A percentile compares a stretch with the other conserved stretches of the same genome.
Evolutionary conservation across 768 basidiomycete species (phyloP).

Genomic region (Leccinum broughii): DNA sequence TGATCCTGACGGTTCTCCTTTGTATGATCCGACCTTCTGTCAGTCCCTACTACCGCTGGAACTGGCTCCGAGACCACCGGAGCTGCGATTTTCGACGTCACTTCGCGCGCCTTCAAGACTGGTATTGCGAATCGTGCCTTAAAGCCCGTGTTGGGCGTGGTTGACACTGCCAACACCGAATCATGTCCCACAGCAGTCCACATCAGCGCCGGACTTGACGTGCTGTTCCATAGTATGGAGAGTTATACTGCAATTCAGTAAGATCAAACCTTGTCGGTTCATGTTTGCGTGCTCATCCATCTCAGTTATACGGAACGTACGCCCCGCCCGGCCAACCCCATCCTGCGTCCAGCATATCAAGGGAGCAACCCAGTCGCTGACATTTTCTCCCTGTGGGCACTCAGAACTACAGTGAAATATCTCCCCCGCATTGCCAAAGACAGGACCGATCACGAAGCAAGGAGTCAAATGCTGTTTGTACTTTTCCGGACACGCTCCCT

Average conservation of each 20-base stretch:
- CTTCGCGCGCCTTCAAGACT: slow-evolving; percentile 92
- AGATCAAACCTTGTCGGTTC: slow-evolving; percentile 25
- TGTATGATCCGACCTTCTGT: slow-evolving; percentile 1
- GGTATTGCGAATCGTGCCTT: slow-evolving; percentile 92
- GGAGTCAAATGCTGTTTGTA: slow-evolving; percentile 85
- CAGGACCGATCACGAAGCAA: slow-evolving; percentile 75
- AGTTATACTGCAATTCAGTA: slow-evolving; percentile 93
- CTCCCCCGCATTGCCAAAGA: slow-evolving; percentile 86
- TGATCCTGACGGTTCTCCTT: not conserved
- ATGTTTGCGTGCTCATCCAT: slow-evolving; percentile 6
- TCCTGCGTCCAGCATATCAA: slow-evolving; percentile 89
- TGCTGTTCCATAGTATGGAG: slow-evolving; percentile 94
- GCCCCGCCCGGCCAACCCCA: slow-evolving; percentile 88
- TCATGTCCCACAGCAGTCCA: slow-evolving; percentile 90
- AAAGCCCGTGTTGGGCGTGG: slow-evolving; percentile 85
- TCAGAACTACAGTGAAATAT: slow-evolving; percentile 84
- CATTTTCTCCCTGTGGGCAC: slow-evolving; percentile 93
- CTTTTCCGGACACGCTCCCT: not conserved
- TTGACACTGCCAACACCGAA: slow-evolving; percentile 89
- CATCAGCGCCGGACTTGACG: slow-evolving; percentile 93
- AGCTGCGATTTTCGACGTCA: slow-evolving; percentile 91
- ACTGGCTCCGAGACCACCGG: slow-evolving; percentile 96
- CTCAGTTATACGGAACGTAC: slow-evolving; percentile 84
- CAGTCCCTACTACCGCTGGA: slow-evolving; percentile 76
- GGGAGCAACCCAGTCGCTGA: slow-evolving; percentile 94